A percentile compares a stretch with the other conserved stretches of the same genome.
These are phyloP conservation scores for Drosera spatulata DNA, from an alignment of 179 eudicot genomes.

Conservation along the genomic window DNA sequence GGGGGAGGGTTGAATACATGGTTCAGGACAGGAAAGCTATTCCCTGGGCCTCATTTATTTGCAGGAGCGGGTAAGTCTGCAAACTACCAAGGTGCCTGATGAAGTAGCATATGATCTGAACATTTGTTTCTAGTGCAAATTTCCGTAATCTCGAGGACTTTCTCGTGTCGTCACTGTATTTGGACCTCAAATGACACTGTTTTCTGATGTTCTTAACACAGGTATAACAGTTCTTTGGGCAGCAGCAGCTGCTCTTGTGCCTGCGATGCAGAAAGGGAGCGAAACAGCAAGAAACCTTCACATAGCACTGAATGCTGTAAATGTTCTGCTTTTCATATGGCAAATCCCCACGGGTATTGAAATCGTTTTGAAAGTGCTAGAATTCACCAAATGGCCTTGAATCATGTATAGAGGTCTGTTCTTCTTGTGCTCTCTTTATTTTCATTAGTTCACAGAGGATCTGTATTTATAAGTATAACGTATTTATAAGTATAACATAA, in stretches of 20 bases:
- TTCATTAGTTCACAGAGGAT: too few relatives aligned
- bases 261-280: constrained; percentile 94
- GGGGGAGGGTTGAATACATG: constrained; percentile 87
- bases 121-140: not conserved
- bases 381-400: constrained; percentile 96
- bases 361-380: constrained; percentile 74
- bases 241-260: constrained; percentile 87
- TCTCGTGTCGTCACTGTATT: not conserved
- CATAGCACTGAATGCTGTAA: constrained; percentile 66
- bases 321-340: constrained; percentile 74
- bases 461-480: too few relatives aligned
- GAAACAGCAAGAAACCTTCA: constrained; percentile 95
- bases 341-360: constrained; percentile 96
- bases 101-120: not conserved
- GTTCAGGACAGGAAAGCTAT: constrained; percentile 86
- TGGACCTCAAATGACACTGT: not conserved
- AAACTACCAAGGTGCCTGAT: not conserved
- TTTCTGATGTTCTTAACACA: constrained; percentile 17
- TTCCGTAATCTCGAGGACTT: not conserved
- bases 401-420: constrained; percentile 8
- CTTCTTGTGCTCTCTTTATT: not conserved
- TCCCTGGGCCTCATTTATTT: constrained; percentile 93
- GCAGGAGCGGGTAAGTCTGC: constrained; percentile 80
- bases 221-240: constrained; percentile 92
- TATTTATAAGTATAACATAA: too few relatives aligned